Base-by-base conservation (phyloP, 1,284 basidiomycete genomes). In the Phellinidium pouzarii region DNA sequence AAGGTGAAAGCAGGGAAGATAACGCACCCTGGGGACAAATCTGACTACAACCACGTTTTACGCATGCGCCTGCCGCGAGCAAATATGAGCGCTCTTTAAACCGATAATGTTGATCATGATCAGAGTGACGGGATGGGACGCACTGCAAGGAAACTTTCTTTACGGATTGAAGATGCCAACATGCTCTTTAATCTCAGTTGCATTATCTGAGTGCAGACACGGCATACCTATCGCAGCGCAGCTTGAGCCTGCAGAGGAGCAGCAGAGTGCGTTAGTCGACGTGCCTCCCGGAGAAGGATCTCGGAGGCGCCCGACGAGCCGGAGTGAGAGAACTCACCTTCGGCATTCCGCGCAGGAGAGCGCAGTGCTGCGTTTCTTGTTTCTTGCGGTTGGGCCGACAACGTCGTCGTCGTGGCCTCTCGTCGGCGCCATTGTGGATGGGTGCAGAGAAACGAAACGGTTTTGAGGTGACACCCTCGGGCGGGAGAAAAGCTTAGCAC, bases 301-400 rank as follows among this genome's bases (percentile, higher is more conserved):
- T 25, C 22, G 49, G 56, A 44, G 42, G 57, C 58, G 44, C 25
- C 37, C 50, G 48, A 17, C 29, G 43, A 20, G 25, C 48, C 48
- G 57, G 44, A 53, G 25, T 43, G 50, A 26, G 20, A 42, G 26
- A 6, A 64, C 72, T 45, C 50, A 79, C 79, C 79, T 74, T 61
- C 80, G 70, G 67, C 79, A 82, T 64, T 82, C 79, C 17, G 78
- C 77, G 66, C 79, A 82, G 5, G 76, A 78, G n/a, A 79, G 67
- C 27, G 77, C 75, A 14, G 74, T 71, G 20, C 74, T 74, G 50
- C 77, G 72, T 57, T 77, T 78, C 57, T 65, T 64, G 55, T 72
- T 71, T 51, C 76, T 70, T 36, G 66, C 65, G 14, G 70, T 70
- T n/a, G 74, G 53, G 14, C 55, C 55, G 65, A 37, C 72, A 61